Evolutionary conservation across 768 basidiomycete genomes (phyloP), one percentile per base, ranked within the genome.

Genomic region (Nidularia pulvinata): DNA sequence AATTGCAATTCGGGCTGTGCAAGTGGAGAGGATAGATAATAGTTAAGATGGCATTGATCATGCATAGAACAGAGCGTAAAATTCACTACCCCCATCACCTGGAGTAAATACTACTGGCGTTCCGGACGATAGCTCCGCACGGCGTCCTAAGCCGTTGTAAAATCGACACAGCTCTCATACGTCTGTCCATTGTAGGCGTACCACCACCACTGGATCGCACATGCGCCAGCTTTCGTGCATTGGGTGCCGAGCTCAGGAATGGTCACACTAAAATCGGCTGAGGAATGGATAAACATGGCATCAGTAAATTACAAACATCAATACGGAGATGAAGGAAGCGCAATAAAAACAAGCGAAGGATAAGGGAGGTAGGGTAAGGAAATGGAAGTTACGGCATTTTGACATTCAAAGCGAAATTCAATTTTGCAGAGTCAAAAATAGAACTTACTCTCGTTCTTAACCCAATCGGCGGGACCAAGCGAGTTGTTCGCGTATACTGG

Each of bases 141-240:
- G 25, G 25, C 25, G 25, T 25, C 25, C 25, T 25, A 25, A 25
- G 25, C 25, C 25, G 37, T 42, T 16, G 37, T 42, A 25, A 72
- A 71, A 49, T 72, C 67, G 37, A 71, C 61, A 56, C 71, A 71
- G 48, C 70, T 72, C 61, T 71, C 61, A 50, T 70, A 73, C 0
- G 70, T 70, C 58, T 72, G 69, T 32, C 55, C 52, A 51, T 66
- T 68, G 37, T 55, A 60, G 1, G 50, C 64, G 50, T 61, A 68
- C 69, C 69, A 73, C 65, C 65, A 72, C 71, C 73, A 74, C 53
- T 73, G 72, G 54, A 73, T 69, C 7, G 70, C 71, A 37, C 72
- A 74, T 7, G 62, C 59, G 4, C 70, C 72, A 6, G 60, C 57
- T 7, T 52, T 60, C 9, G 58, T 49, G 55, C 70, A 75, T 49